Conservation (phyloP, 2,329 filamentous ascomycete genomes). For the Cordyceps pruinosa region DNA sequence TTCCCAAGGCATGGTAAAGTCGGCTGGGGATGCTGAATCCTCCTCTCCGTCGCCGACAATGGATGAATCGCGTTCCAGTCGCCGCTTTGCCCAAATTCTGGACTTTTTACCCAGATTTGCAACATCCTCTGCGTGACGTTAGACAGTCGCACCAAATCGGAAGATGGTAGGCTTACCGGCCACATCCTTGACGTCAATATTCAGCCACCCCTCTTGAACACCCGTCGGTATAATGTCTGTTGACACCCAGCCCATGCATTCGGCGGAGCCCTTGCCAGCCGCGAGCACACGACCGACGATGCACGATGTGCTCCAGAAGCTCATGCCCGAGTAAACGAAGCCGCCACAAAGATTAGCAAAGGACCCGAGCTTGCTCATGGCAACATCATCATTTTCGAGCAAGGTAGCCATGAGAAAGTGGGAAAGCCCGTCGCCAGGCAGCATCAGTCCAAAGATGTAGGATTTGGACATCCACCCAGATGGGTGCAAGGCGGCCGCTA, state of each 20-base stretch:
- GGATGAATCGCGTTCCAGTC: constrained; percentile 52
- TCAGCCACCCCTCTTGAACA: constrained; percentile 50
- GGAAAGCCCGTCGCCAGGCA: constrained; percentile 56
- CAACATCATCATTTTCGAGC: constrained; percentile 56
- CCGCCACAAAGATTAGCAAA: constrained; percentile 58
- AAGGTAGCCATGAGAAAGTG: constrained; percentile 61
- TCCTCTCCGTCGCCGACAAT: constrained; percentile 53
- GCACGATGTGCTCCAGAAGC: constrained; percentile 63
- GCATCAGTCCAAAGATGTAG: constrained; percentile 57
- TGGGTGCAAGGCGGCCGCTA: constrained; percentile 51
- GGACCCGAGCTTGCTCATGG: constrained; percentile 50
- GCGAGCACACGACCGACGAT: constrained; percentile 59
- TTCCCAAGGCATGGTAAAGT: constrained; percentile 56
- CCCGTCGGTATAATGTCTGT: constrained; percentile 50
- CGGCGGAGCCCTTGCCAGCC: constrained; percentile 52
- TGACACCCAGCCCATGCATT: constrained; percentile 64
- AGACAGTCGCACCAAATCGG: neutral
- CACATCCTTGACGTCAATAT: constrained; percentile 49
- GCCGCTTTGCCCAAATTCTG: constrained; percentile 54
- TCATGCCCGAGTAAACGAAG: constrained; percentile 56
- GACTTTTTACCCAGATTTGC: constrained; percentile 47
- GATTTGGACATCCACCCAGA: constrained; percentile 63
- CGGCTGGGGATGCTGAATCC: constrained; percentile 48
- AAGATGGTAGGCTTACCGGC: constrained; percentile 33
- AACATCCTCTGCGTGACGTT: constrained; percentile 35